A percentile compares a stretch with the other conserved stretches of the same genome.
Evolutionary conservation across 2,329 filamentous ascomycete genomes (phyloP).

Genomic region (Fusarium fracticaudum): DNA sequence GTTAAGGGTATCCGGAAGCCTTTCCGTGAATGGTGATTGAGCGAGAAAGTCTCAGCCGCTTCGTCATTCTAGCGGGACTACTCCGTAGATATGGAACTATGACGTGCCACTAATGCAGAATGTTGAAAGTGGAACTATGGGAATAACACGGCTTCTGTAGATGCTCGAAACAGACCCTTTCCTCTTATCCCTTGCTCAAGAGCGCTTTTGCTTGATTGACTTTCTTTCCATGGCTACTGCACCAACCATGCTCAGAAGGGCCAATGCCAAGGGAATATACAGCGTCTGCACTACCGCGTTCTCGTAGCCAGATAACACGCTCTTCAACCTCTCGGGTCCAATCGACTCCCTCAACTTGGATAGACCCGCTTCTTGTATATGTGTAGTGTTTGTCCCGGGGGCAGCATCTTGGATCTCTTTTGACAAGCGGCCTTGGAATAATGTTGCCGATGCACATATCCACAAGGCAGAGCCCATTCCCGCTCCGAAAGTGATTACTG

Average conservation of each 20-base stretch:
- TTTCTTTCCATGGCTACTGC: conserved; percentile 36
- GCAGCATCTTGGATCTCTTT: conserved; percentile 28
- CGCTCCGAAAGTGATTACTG: conserved; percentile 34
- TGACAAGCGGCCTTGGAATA: conserved; percentile 33
- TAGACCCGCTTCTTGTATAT: conserved; percentile 18
- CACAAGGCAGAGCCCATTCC: conserved; percentile 39
- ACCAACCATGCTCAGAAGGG: conserved; percentile 30
- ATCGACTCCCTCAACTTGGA: conserved; percentile 29
- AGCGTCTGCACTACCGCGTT: conserved; percentile 36
- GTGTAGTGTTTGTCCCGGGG: conserved; percentile 7
- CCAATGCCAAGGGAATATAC: conserved; percentile 34
- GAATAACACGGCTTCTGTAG: neutral
- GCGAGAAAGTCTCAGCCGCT: neutral
- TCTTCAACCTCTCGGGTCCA: conserved; percentile 9
- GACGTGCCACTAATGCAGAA: neutral
- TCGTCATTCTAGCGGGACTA: neutral
- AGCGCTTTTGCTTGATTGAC: conserved; percentile 36
- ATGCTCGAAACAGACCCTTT: rapidly evolving
- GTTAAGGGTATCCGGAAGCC: rapidly evolving
- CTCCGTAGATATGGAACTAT: neutral
- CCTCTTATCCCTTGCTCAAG: neutral
- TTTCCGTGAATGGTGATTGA: rapidly evolving
- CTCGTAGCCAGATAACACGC: conserved; percentile 34
- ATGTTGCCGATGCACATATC: conserved; percentile 39
- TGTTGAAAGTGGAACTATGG: neutral